Percentiles rank a stretch among this genome's conserved stretches.
phyloP scores from a whole-genome alignment of 768 basidiomycete genomes.

The Rhodotorula babjevae region DNA sequence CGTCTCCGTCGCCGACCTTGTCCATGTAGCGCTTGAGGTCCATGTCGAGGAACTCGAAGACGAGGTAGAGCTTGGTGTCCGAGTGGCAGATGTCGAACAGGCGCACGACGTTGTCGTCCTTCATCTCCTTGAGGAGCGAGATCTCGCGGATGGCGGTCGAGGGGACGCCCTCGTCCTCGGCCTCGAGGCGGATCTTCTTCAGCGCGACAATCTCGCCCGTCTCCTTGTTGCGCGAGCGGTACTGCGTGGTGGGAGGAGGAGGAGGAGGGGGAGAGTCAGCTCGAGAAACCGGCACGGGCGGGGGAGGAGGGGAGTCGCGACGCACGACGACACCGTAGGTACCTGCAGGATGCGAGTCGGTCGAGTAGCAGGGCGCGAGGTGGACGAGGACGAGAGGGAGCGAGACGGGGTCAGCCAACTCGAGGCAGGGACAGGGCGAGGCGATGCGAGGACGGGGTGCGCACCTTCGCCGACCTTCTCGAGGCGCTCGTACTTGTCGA shows the following conservation, averaged over 20 bases:
- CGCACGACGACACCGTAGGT: conserved; percentile 84
- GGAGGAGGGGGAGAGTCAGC: neutral
- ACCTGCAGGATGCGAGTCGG: conserved; percentile 53
- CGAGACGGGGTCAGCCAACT: neutral
- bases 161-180: conserved; percentile 97
- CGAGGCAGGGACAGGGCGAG: neutral
- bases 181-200: conserved; percentile 97
- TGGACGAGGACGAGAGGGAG: neutral
- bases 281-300: fast-evolving
- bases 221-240: conserved; percentile 81
- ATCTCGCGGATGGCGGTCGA: conserved; percentile 98
- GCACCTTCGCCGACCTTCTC: conserved; percentile 41
- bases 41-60: conserved; percentile 94
- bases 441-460: neutral
- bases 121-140: conserved; percentile 90
- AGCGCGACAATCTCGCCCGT: conserved; percentile 83
- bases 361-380: neutral
- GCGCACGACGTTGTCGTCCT: conserved; percentile 92
- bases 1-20: conserved; percentile 62
- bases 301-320: neutral
- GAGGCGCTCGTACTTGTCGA: conserved; percentile 40
- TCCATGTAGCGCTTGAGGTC: conserved; percentile 98
- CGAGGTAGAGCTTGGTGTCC: conserved; percentile 94
- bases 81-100: conserved; percentile 91
- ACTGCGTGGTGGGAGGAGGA: conserved; percentile 44